phyloP scores from a whole-genome alignment of 805 yeast species.

The Saturnispora kantuleensis region DNA sequence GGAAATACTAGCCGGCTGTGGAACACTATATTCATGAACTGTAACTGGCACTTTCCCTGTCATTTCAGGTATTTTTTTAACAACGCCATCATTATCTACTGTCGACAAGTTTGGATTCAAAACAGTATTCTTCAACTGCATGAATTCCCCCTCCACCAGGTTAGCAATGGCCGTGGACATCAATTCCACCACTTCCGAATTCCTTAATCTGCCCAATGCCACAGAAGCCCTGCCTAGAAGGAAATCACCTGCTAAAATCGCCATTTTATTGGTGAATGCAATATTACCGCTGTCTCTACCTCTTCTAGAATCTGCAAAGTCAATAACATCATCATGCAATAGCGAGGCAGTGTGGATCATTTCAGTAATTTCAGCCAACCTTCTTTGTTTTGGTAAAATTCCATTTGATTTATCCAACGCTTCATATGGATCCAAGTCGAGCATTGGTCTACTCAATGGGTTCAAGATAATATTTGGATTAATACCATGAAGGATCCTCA shows the following conservation, averaged over 20 bases:
- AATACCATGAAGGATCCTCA: constrained; percentile 78
- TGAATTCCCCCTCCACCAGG: constrained; percentile 95
- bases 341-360: constrained; percentile 97
- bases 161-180: constrained; percentile 95
- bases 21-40: constrained; percentile 48
- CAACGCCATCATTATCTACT: constrained; percentile 35
- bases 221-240: constrained; percentile 93
- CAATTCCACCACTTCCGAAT: constrained; percentile 95
- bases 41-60: constrained; percentile 55
- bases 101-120: constrained; percentile 39
- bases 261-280: constrained; percentile 95
- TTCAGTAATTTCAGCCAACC: constrained; percentile 95
- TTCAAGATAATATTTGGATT: constrained; percentile 75
- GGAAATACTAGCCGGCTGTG: constrained; percentile 25
- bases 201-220: constrained; percentile 82
- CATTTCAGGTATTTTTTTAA: constrained; percentile 40
- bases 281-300: constrained; percentile 87
- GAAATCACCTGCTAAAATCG: constrained; percentile 94
- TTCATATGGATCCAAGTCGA: constrained; percentile 45
- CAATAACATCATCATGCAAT: constrained; percentile 95
- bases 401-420: constrained; percentile 53
- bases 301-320: constrained; percentile 76
- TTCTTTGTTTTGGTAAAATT: constrained; percentile 85
- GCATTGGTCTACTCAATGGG: constrained; percentile 77
- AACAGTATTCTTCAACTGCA: constrained; percentile 94